phyloP scores from a whole-genome alignment of 208 protist genomes.

The Acanthamoeba healyi region DNA sequence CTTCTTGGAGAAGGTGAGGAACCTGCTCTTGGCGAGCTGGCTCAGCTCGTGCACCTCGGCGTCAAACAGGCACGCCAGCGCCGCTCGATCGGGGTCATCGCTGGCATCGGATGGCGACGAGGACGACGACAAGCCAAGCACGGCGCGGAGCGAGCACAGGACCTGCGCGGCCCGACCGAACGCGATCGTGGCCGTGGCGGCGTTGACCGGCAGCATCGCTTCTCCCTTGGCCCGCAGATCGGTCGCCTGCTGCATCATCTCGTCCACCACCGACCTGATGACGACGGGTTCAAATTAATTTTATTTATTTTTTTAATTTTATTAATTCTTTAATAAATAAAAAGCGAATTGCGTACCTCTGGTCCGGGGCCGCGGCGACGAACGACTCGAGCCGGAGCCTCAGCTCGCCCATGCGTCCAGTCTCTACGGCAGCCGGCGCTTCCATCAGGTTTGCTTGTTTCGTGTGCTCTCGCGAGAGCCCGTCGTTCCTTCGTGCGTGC shows the following conservation, averaged over 20 bases:
- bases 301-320: no score
- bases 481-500: no score
- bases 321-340: no score
- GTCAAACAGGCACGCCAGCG: neutral
- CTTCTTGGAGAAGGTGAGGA: conserved; percentile 58
- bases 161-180: conserved; percentile 36
- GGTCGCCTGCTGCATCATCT: neutral
- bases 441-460: no score
- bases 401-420: no score
- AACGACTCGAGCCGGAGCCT: no score
- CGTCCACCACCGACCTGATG: neutral
- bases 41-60: neutral
- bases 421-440: no score
- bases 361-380: no score
- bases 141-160: neutral
- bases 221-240: neutral
- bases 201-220: conserved; percentile 38
- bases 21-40: neutral
- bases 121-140: neutral
- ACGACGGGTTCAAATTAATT: no score
- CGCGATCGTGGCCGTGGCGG: conserved; percentile 26
- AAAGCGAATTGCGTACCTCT: no score
- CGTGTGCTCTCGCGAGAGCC: no score
- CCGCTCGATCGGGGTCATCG: no score
- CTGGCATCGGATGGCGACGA: neutral